Conservation (phyloP, 2,329 filamentous ascomycete species). For the Cladobotryum protrusum region DNA sequence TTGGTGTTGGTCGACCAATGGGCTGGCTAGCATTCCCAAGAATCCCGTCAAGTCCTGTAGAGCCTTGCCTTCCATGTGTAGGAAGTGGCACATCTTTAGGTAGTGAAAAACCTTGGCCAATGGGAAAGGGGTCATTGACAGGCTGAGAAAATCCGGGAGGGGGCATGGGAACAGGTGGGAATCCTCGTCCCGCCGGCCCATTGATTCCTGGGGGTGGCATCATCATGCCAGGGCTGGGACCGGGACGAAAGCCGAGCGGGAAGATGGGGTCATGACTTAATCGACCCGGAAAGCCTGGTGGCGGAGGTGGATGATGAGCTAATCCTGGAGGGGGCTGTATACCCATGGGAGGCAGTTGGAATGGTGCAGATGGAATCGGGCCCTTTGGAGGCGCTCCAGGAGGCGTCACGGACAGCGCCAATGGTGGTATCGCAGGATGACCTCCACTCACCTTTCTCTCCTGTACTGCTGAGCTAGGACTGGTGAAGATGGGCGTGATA, state of each 20-base stretch:
- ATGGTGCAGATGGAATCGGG: constrained; percentile 39
- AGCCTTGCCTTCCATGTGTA: constrained; percentile 70
- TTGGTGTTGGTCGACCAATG: constrained; percentile 77
- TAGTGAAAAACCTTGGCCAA: constrained; percentile 26
- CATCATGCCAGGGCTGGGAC: constrained; percentile 39
- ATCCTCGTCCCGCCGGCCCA: constrained; percentile 37
- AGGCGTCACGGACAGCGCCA: constrained; percentile 50
- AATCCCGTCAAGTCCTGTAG: constrained; percentile 58
- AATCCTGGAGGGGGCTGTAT: constrained; percentile 42
- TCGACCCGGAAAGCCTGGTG: constrained; percentile 50
- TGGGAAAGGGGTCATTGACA: constrained; percentile 24
- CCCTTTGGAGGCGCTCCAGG: constrained; percentile 32
- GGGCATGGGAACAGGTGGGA: constrained; percentile 31
- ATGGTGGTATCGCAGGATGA: constrained; percentile 22
- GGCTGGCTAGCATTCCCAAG: constrained; percentile 55
- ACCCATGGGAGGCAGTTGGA: constrained; percentile 48
- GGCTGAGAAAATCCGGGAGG: constrained; percentile 33
- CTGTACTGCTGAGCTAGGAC: constrained; percentile 56
- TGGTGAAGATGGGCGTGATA: constrained; percentile 58
- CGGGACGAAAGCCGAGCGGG: constrained; percentile 40
- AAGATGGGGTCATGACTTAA: constrained; percentile 49
- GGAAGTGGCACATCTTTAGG: constrained; percentile 25
- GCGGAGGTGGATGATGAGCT: constrained; percentile 29
- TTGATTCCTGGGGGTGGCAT: constrained; percentile 48
- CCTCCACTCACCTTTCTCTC: constrained; percentile 56